These are phyloP conservation scores for Phialophora verrucosa DNA, from an alignment of 2,329 filamentous ascomycete species.

Conservation along the genomic window DNA sequence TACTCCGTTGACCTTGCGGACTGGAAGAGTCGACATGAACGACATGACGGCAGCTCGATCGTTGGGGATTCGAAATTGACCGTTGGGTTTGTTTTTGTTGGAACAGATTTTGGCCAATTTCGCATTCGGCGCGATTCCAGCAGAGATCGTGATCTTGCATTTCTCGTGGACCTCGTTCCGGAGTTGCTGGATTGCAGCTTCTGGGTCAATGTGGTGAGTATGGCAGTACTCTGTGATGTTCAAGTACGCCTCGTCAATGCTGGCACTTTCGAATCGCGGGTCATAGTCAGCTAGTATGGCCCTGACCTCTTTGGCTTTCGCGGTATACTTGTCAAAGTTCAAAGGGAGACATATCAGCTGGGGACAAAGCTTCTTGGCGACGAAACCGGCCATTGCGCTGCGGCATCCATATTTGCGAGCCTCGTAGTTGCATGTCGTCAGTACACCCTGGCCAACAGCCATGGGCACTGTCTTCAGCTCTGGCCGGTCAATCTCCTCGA, in stretches of 20 bases:
- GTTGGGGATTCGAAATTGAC: slow-evolving; percentile 77
- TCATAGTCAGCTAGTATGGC: slow-evolving; percentile 86
- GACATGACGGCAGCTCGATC: slow-evolving; percentile 76
- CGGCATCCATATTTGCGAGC: slow-evolving; percentile 89
- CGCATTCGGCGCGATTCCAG: slow-evolving; percentile 91
- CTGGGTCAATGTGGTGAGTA: slow-evolving; percentile 69
- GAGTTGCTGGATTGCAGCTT: slow-evolving; percentile 77
- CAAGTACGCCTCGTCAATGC: slow-evolving; percentile 94
- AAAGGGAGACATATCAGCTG: slow-evolving; percentile 79
- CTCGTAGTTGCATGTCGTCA: slow-evolving; percentile 82
- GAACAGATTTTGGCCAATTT: slow-evolving; percentile 94
- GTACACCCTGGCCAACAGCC: slow-evolving; percentile 78
- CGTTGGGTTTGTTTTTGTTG: slow-evolving; percentile 95
- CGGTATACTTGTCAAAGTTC: slow-evolving; percentile 88
- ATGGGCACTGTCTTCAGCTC: slow-evolving; percentile 87
- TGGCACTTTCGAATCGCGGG: slow-evolving; percentile 86
- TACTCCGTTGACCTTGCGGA: slow-evolving; percentile 92
- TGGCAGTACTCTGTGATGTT: slow-evolving; percentile 89
- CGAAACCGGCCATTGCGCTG: slow-evolving; percentile 94
- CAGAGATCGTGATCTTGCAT: slow-evolving; percentile 86
- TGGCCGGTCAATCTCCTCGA: slow-evolving; percentile 82
- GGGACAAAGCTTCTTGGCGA: slow-evolving; percentile 92
- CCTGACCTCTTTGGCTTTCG: slow-evolving; percentile 87
- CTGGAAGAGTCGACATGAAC: slow-evolving; percentile 84
- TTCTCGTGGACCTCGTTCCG: slow-evolving; percentile 75